Evolutionary conservation across 2,329 filamentous ascomycete species (phyloP).

Genomic region (Plectosphaerella sp.): DNA sequence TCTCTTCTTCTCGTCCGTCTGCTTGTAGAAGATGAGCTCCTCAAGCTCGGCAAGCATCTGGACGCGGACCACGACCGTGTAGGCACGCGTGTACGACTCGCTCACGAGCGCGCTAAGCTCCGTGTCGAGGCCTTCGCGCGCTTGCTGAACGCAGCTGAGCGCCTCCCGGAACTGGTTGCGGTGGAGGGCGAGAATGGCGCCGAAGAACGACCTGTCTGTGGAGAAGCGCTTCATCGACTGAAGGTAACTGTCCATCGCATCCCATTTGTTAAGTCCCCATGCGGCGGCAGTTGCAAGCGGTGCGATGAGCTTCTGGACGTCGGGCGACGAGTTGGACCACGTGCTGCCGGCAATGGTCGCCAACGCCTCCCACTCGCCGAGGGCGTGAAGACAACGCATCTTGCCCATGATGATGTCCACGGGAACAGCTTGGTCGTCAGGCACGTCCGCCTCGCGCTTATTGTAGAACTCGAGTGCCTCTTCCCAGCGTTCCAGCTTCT

Average conservation of each 20-base stretch:
- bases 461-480: slow-evolving; percentile 92
- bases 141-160: slow-evolving; percentile 82
- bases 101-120: slow-evolving; percentile 95
- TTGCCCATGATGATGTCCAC: slow-evolving; percentile 99
- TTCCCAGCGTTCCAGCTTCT: slow-evolving; percentile 97
- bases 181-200: slow-evolving; percentile 90
- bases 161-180: slow-evolving; percentile 94
- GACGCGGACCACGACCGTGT: slow-evolving; percentile 94
- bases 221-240: slow-evolving; percentile 91
- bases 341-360: slow-evolving; percentile 86
- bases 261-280: slow-evolving; percentile 96
- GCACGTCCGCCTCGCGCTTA: slow-evolving; percentile 71
- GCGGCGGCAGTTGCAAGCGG: slow-evolving; percentile 91
- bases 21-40: slow-evolving; percentile 97
- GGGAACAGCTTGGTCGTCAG: slow-evolving; percentile 52
- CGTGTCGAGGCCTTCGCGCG: slow-evolving; percentile 88
- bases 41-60: slow-evolving; percentile 99
- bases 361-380: slow-evolving; percentile 95
- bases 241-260: slow-evolving; percentile 96
- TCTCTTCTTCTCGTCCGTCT: slow-evolving; percentile 84
- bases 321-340: slow-evolving; percentile 84
- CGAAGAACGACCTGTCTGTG: slow-evolving; percentile 95
- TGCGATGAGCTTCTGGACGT: slow-evolving; percentile 86
- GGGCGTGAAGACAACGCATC: slow-evolving; percentile 95
- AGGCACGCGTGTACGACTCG: slow-evolving; percentile 96